phyloP scores from a whole-genome alignment of 2,329 filamentous ascomycete genomes.

The Raffaelea arxii region DNA sequence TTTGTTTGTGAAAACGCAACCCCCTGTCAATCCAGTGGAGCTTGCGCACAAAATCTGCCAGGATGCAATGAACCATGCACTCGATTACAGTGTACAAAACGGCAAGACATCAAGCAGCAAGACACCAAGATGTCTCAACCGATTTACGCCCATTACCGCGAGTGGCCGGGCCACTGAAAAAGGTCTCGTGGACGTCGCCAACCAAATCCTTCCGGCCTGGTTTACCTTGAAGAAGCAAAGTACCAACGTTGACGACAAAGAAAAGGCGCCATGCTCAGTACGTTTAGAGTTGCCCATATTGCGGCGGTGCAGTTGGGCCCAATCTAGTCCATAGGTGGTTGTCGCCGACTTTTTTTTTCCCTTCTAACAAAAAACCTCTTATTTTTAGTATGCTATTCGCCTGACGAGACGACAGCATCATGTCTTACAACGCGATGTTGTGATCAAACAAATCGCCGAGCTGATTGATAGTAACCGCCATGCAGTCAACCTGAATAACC shows the following conservation, averaged over 20 bases:
- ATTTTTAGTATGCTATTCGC: slow-evolving; percentile 69
- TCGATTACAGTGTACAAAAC: slow-evolving; percentile 19
- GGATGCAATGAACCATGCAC: slow-evolving; percentile 34
- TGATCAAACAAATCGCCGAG: slow-evolving; percentile 63
- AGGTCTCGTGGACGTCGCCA: slow-evolving; percentile 56
- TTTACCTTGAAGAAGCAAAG: slow-evolving; percentile 40
- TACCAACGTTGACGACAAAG: slow-evolving; percentile 7
- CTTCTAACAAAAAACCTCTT: not conserved
- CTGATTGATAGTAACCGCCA: slow-evolving; percentile 53
- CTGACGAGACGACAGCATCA: slow-evolving; percentile 68
- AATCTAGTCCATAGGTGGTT: no score
- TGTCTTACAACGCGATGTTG: slow-evolving; percentile 52
- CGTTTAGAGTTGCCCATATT: no score
- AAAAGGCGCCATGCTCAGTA: slow-evolving; percentile 29
- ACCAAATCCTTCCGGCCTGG: slow-evolving; percentile 49
- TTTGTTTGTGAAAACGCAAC: slow-evolving; percentile 48
- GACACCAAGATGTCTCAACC: slow-evolving; percentile 44
- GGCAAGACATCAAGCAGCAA: slow-evolving; percentile 27
- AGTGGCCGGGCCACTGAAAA: slow-evolving; percentile 58
- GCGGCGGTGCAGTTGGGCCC: no score
- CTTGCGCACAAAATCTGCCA: slow-evolving; percentile 45
- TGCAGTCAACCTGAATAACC: slow-evolving; percentile 67
- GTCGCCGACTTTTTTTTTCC: not conserved
- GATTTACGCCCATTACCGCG: slow-evolving; percentile 40
- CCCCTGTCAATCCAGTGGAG: slow-evolving; percentile 44